These are phyloP conservation scores for Aspergillus olivimuriae DNA, from an alignment of 495 filamentous ascomycete genomes.

Conservation along the genomic window DNA sequence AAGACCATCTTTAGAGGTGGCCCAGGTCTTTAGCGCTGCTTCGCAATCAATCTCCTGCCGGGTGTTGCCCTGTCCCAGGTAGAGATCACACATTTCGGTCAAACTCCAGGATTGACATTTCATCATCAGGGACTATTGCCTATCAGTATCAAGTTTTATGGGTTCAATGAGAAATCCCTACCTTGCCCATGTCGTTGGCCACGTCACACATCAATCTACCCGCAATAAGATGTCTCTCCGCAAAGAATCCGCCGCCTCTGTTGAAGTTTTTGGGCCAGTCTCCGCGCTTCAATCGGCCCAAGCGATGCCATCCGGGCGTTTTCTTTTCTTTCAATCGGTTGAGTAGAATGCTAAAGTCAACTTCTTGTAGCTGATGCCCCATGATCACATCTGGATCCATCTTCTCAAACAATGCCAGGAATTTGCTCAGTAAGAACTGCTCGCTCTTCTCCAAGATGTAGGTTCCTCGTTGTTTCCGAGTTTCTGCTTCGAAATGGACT, in stretches of 20 bases:
- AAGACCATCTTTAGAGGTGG: constrained; percentile 71
- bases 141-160: constrained; percentile 20
- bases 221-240: constrained; percentile 81
- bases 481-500: constrained; percentile 73
- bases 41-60: constrained; percentile 85
- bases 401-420: constrained; percentile 78
- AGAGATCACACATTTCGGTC: constrained; percentile 92
- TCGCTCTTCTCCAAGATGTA: constrained; percentile 79
- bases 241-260: constrained; percentile 82
- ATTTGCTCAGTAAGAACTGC: constrained; percentile 72
- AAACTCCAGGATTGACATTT: constrained; percentile 98
- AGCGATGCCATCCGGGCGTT: constrained; percentile 85
- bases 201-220: constrained; percentile 91
- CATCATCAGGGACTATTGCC: constrained; percentile 70
- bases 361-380: constrained; percentile 94
- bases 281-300: constrained; percentile 75
- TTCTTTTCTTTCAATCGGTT: constrained; percentile 85
- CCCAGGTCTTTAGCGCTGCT: constrained; percentile 81
- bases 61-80: constrained; percentile 61
- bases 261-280: constrained; percentile 88
- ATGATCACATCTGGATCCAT: constrained; percentile 91
- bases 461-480: constrained; percentile 61
- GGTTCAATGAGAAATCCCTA: constrained; percentile 16
- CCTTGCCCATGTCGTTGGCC: constrained; percentile 92
- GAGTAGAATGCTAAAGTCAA: constrained; percentile 87